Conservation (phyloP, 495 filamentous ascomycete genomes). For the Bacidia rubella region DNA sequence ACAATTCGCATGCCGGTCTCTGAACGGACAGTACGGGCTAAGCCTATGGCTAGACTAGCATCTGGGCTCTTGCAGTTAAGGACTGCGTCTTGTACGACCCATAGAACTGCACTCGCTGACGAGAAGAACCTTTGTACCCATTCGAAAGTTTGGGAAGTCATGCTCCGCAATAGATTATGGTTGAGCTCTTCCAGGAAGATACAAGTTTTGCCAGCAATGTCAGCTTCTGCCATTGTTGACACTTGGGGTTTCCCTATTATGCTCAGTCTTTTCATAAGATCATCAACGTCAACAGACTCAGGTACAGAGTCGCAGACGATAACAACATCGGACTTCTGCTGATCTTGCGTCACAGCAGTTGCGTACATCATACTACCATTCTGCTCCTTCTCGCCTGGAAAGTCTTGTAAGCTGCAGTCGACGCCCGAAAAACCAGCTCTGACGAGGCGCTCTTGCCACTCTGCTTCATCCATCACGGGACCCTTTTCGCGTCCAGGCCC, state of each 20-base stretch:
- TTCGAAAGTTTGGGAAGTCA: not conserved
- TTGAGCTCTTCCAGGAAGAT: conserved; percentile 1
- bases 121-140: not conserved
- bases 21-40: not conserved
- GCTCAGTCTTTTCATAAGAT: not conserved
- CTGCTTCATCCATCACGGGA: conserved; percentile 9
- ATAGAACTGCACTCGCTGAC: not conserved
- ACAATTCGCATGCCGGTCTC: not conserved
- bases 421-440: conserved; percentile 11
- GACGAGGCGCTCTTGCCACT: conserved; percentile 12
- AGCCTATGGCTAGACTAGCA: not conserved
- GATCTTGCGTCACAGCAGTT: not conserved
- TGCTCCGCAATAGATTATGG: not conserved
- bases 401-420: conserved; percentile 1
- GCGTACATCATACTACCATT: conserved; percentile 10
- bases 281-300: not conserved
- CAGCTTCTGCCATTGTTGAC: not conserved
- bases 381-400: not conserved
- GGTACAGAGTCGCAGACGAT: not conserved
- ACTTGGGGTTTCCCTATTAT: not conserved
- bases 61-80: not conserved
- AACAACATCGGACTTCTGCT: not conserved
- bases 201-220: not conserved
- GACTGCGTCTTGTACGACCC: not conserved
- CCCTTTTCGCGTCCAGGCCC: conserved; percentile 8